These are phyloP conservation scores for Euryodendron excelsum DNA, from an alignment of 148 eudicot species.

Conservation along the genomic window DNA sequence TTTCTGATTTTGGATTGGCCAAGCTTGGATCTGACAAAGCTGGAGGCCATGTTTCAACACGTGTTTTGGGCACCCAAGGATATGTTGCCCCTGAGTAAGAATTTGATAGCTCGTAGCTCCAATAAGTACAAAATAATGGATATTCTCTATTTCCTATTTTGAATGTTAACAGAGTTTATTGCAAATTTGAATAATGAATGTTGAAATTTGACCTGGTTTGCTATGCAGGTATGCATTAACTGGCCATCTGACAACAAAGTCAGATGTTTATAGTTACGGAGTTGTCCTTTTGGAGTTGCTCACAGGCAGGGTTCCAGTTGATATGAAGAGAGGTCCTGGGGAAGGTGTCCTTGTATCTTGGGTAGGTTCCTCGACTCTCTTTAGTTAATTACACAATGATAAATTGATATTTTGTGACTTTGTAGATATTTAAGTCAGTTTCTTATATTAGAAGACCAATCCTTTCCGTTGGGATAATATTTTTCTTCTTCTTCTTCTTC, in stretches of 20 bases:
- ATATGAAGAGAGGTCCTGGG: constrained; percentile 80
- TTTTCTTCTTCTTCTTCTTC: not conserved
- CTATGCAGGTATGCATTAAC: constrained; percentile 82
- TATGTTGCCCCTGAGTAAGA: constrained; percentile 98
- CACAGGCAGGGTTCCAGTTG: constrained; percentile 89
- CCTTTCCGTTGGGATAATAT: not conserved
- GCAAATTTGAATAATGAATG: not conserved
- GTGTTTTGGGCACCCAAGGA: constrained; percentile 96
- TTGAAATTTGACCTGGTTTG: not conserved
- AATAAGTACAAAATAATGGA: not conserved
- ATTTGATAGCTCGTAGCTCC: not conserved
- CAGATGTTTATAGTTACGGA: constrained; percentile 97
- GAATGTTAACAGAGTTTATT: not conserved
- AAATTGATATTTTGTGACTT: not conserved
- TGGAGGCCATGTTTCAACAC: constrained; percentile 92
- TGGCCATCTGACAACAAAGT: constrained; percentile 89
- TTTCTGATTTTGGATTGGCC: constrained; percentile 97
- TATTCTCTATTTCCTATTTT: not conserved
- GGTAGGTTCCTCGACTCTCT: constrained; percentile 44
- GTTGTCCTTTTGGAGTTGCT: constrained; percentile 93
- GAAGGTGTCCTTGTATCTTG: constrained; percentile 94
- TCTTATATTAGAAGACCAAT: not conserved
- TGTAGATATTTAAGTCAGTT: not conserved
- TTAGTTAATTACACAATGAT: not conserved
- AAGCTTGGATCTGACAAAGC: constrained; percentile 93